phyloP scores from a whole-genome alignment of 805 yeast species.

The Saccharomycopsis fodiens region DNA sequence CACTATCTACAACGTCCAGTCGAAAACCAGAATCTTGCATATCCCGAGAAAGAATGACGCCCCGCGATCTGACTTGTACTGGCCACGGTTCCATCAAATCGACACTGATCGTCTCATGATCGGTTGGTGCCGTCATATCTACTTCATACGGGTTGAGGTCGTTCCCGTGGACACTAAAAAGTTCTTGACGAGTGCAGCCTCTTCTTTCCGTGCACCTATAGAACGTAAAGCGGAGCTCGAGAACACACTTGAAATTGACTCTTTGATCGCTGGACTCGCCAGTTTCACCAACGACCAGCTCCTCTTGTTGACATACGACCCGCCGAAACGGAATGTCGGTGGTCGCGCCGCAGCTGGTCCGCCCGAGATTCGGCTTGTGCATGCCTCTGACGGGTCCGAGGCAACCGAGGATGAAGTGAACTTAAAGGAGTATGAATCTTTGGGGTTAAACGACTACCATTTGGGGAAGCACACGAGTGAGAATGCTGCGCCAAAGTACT shows the following conservation, averaged over 20 bases:
- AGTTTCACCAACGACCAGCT: constrained; percentile 67
- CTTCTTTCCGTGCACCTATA: constrained; percentile 39
- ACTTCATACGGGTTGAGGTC: constrained; percentile 51
- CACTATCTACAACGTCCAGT: constrained; percentile 50
- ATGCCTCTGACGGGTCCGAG: constrained; percentile 60
- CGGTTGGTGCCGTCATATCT: constrained; percentile 78
- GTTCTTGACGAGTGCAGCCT: constrained; percentile 47
- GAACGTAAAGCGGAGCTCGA: constrained; percentile 39
- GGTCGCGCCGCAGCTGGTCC: constrained; percentile 30
- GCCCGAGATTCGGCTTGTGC: constrained; percentile 72
- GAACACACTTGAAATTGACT: constrained; percentile 33
- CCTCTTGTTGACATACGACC: constrained; percentile 46
- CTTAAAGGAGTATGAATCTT: constrained; percentile 43
- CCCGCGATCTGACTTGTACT: constrained; percentile 69
- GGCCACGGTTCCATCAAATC: constrained; percentile 68
- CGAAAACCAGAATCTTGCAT: constrained; percentile 40
- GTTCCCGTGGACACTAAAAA: constrained; percentile 25
- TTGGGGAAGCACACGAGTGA: constrained; percentile 45
- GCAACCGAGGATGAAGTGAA: constrained; percentile 73
- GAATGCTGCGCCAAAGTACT: constrained; percentile 39
- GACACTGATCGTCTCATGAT: constrained; percentile 61
- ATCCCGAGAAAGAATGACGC: constrained; percentile 49
- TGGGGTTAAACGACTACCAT: constrained; percentile 78
- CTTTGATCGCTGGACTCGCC: constrained; percentile 68
- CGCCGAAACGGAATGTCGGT: constrained; percentile 21